Base-by-base conservation (phyloP, 805 yeast species). In the Metschnikowia cubensis region DNA sequence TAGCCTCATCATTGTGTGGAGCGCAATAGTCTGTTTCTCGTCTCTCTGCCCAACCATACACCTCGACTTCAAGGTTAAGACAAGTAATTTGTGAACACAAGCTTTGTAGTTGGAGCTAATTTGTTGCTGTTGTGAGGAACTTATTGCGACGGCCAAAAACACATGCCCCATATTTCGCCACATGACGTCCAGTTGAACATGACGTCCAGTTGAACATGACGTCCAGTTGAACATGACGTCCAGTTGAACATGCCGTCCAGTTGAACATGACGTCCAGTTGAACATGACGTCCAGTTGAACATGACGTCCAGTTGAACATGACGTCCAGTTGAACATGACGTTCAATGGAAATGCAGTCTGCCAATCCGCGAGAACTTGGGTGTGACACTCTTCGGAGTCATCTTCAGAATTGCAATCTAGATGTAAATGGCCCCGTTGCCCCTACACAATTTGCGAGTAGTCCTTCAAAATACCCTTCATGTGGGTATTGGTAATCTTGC, bases 381-480 rank as follows among this genome's bases (percentile, higher is more conserved):
- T 21, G 41, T 17, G n/a, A 38, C 13, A 7, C 18, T 22, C 7
- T 4, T n/a, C 31, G 31, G 32, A 38, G 10, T 22, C 32, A 38
- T 14, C 13, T 8, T n/a, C 32, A 7, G 8, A 20, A 13, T 14
- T 13, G n/a, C 31, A 20, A 7, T 21, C 6, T 10, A 18, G 14
- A 20, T 18, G 22, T 14, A 8, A 20, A 13, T 6, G 38, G 14
- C 17, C 22, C 15, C 40, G 3, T 14, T 14, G 7, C n/a, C 1
- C 21, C 33, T 35, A 69, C 5, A 68, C 74, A 40, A 71, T 51
- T 50, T 70, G 75, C 10, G 76, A 68, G 52, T 90, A 94, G 63
- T 94, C 99, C 69, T 87, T 89, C 64, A 94, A 81, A 21, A 94
- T 85, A 50, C 97, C 98, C 66, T 90, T 85, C 95, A 94, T 87